These are phyloP conservation scores for Puccinia polysora DNA, from an alignment of 1,284 basidiomycete genomes.

Conservation along the genomic window DNA sequence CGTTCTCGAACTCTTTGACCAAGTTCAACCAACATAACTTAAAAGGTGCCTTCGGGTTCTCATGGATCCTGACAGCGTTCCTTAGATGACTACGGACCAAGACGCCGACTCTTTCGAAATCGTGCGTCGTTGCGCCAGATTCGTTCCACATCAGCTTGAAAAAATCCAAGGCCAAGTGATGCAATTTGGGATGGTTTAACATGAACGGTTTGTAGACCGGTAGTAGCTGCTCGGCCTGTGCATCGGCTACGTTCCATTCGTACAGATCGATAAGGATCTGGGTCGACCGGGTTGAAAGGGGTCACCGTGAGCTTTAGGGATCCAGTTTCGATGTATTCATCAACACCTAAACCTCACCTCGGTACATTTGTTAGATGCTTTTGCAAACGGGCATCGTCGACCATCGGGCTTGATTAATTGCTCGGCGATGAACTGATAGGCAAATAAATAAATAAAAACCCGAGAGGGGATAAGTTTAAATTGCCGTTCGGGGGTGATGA, in stretches of 20 bases:
- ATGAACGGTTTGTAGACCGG: slow-evolving; percentile 78
- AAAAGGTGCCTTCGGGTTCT: slow-evolving; percentile 15
- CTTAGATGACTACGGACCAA: slow-evolving; percentile 72
- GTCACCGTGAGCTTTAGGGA: slow-evolving; percentile 67
- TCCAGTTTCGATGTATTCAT: too few relatives aligned
- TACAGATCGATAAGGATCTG: slow-evolving; percentile 42
- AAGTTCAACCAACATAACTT: slow-evolving; percentile 67
- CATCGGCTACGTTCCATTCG: slow-evolving; percentile 40
- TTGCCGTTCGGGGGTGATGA: too few relatives aligned
- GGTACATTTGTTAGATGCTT: slow-evolving; percentile 78
- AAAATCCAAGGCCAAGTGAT: slow-evolving; percentile 76
- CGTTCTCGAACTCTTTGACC: slow-evolving; percentile 75
- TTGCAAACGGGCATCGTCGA: slow-evolving; percentile 77
- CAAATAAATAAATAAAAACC: not conserved
- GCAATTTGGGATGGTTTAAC: slow-evolving; percentile 76
- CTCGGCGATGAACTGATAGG: slow-evolving; percentile 67
- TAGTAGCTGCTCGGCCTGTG: slow-evolving; percentile 22
- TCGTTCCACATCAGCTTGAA: slow-evolving; percentile 94
- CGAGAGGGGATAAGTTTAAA: not conserved
- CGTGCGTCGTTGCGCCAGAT: slow-evolving; percentile 70
- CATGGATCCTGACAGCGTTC: slow-evolving; percentile 45
- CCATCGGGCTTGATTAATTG: slow-evolving; percentile 72
- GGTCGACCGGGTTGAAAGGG: slow-evolving; percentile 55
- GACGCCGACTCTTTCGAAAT: slow-evolving; percentile 75
- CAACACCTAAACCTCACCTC: slow-evolving; percentile 78